phyloP scores from a whole-genome alignment of 2,329 filamentous ascomycete species.

The Delphinella strobiligena region DNA sequence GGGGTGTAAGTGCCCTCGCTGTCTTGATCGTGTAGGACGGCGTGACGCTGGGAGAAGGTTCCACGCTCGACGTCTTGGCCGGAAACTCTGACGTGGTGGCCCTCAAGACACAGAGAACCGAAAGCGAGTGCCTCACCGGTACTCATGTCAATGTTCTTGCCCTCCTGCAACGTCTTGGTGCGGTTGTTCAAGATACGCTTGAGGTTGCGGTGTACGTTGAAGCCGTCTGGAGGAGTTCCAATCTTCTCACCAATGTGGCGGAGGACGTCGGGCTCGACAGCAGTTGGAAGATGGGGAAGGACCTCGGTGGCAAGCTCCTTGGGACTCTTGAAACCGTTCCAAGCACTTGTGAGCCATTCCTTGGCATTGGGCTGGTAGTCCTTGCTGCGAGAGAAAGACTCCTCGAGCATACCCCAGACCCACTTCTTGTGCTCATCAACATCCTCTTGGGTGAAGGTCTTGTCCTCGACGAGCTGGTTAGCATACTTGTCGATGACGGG shows the following conservation, averaged over 20 bases:
- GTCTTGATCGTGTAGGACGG: conserved; percentile 95
- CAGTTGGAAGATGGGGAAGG: conserved; percentile 80
- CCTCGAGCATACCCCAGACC: conserved; percentile 98
- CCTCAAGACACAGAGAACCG: conserved; percentile 79
- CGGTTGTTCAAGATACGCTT: conserved; percentile 88
- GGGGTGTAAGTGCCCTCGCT: conserved; percentile 88
- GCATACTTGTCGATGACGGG: conserved; percentile 84
- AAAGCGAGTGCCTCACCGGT: conserved; percentile 95
- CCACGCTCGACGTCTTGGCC: conserved; percentile 99
- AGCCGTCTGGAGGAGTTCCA: conserved; percentile 67
- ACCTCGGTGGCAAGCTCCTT: conserved; percentile 95
- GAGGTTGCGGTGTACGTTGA: conserved; percentile 85
- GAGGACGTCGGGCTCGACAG: conserved; percentile 59
- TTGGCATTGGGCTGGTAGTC: conserved; percentile 94
- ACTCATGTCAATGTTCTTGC: conserved; percentile 93
- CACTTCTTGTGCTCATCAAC: conserved; percentile 98
- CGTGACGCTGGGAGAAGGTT: conserved; percentile 96
- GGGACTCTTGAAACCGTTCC: conserved; percentile 98
- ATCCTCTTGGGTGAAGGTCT: conserved; percentile 93
- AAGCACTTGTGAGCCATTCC: conserved; percentile 97
- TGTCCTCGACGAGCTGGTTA: conserved; percentile 78
- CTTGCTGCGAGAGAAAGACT: conserved; percentile 94
- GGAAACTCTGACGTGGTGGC: conserved; percentile 93
- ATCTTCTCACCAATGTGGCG: conserved; percentile 75
- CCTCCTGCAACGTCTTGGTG: conserved; percentile 84